A percentile compares a stretch with the other conserved stretches of the same genome.
Conservation (phyloP, 1,284 basidiomycete genomes). For the Apiotrichum akiyoshidainum region DNA sequence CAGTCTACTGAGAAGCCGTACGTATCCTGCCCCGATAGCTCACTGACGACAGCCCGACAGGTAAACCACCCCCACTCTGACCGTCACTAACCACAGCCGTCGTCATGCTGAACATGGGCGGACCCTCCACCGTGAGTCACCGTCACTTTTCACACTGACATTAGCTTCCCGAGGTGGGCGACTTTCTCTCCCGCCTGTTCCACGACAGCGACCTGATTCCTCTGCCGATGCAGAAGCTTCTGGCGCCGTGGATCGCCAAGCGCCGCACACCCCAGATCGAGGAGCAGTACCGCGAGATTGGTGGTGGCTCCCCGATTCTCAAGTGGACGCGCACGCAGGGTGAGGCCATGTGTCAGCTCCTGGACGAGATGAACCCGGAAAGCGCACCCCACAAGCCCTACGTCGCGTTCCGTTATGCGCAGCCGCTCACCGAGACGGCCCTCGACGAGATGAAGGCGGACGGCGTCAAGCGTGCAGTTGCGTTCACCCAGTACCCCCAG, state of each 20-base stretch:
- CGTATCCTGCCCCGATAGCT: neutral
- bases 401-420: slow-evolving; percentile 89
- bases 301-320: slow-evolving; percentile 96
- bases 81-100: slow-evolving; percentile 58
- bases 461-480: slow-evolving; percentile 86
- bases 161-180: slow-evolving; percentile 77
- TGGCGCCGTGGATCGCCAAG: slow-evolving; percentile 85
- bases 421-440: slow-evolving; percentile 80
- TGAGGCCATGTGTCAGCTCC: slow-evolving; percentile 78
- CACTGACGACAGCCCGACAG: slow-evolving; percentile 13
- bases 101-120: slow-evolving; percentile 99
- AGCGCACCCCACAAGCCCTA: slow-evolving; percentile 96
- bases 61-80: neutral
- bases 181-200: slow-evolving; percentile 91
- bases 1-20: slow-evolving; percentile 8
- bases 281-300: slow-evolving; percentile 89
- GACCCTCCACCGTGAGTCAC: slow-evolving; percentile 75
- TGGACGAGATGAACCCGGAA: slow-evolving; percentile 88
- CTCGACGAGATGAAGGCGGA: slow-evolving; percentile 82
- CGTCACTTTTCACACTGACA: neutral
- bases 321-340: slow-evolving; percentile 87
- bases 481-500: slow-evolving; percentile 98
- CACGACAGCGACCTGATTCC: slow-evolving; percentile 94
- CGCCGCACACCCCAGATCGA: slow-evolving; percentile 93
- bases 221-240: slow-evolving; percentile 80